Evolutionary conservation across 163 green algal genomes (phyloP).

Genomic region (Prototheca stagnorum): DNA sequence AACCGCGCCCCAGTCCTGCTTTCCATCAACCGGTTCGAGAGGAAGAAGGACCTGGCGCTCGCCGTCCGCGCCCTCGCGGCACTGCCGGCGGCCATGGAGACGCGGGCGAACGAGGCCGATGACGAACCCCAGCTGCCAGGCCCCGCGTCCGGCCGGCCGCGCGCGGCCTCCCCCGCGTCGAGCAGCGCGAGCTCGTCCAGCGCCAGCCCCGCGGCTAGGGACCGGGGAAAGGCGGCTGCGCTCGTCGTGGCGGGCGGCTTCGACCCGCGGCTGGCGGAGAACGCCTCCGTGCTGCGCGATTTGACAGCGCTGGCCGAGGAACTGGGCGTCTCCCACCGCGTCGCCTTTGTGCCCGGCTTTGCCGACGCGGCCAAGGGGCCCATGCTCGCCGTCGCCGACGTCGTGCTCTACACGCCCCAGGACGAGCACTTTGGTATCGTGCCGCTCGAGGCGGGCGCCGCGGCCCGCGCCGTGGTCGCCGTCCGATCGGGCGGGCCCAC

Average conservation of each 20-base stretch:
- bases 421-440: constrained; percentile 98
- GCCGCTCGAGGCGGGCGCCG: constrained; percentile 86
- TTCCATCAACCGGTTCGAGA: constrained; percentile 97
- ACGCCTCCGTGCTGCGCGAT: constrained; percentile 60
- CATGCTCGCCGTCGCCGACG: constrained; percentile 35
- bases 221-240: not conserved
- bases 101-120: too few relatives aligned
- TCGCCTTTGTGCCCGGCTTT: constrained; percentile 59
- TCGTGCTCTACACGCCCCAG: constrained; percentile 81
- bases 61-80: constrained; percentile 1
- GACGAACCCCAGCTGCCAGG: too few relatives aligned
- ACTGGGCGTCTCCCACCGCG: constrained; percentile 31
- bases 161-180: too few relatives aligned
- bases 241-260: constrained; percentile 63
- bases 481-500: constrained; percentile 71
- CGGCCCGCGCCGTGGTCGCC: constrained; percentile 66
- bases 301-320: constrained; percentile 28
- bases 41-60: constrained; percentile 61
- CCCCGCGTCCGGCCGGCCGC: too few relatives aligned
- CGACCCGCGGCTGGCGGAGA: constrained; percentile 69
- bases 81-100: too few relatives aligned
- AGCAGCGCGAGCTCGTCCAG: too few relatives aligned
- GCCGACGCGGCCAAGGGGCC: constrained; percentile 25
- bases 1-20: constrained; percentile 50
- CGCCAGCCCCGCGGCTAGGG: not conserved